Evolutionary conservation across 106 monocot species (phyloP).

Genomic region (Gastrodia elata): DNA sequence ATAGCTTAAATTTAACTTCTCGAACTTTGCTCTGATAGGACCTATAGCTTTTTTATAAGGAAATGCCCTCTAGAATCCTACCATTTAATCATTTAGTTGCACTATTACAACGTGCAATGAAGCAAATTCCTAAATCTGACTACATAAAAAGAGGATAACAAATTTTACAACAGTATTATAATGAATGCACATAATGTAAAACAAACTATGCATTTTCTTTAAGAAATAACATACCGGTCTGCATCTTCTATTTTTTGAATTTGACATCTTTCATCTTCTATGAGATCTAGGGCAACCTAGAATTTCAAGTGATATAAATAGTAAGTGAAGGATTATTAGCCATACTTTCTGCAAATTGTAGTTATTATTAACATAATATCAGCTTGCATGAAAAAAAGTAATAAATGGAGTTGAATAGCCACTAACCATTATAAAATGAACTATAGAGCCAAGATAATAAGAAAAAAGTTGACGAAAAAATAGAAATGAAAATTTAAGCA

Average conservation of each 20-base stretch:
- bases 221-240: conserved; percentile 32
- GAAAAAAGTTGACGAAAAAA: not conserved
- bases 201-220: not conserved
- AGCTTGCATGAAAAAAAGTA: not conserved
- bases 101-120: not conserved
- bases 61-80: too few species aligned
- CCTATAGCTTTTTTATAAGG: too few species aligned
- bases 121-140: not conserved
- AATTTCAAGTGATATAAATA: conserved; percentile 6
- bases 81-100: not conserved
- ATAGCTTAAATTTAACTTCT: too few species aligned
- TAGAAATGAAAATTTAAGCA: not conserved
- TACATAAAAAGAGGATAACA: not conserved
- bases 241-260: conserved; percentile 49
- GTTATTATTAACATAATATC: not conserved
- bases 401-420: not conserved
- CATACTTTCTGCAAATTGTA: not conserved
- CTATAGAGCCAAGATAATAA: not conserved
- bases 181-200: not conserved
- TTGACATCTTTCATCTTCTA: conserved; percentile 60
- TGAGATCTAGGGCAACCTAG: conserved; percentile 80
- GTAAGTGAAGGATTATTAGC: not conserved
- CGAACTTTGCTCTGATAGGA: too few species aligned
- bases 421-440: not conserved
- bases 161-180: not conserved